Evolutionary conservation across 2,329 filamentous ascomycete species (phyloP).

Genomic region (Fusarium agapanthi): DNA sequence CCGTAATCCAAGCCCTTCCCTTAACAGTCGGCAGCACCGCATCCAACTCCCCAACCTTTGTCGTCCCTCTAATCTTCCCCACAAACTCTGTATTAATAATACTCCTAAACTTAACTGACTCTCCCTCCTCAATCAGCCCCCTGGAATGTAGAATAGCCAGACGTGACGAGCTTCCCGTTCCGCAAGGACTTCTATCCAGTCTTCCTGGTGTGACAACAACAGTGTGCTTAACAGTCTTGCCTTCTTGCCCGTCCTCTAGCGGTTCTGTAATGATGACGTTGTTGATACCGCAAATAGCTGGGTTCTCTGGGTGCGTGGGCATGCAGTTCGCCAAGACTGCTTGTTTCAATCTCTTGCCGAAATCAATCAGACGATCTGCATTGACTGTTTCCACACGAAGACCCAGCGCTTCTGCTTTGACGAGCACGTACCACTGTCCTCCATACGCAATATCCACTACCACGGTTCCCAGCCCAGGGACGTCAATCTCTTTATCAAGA

Average conservation of each 20-base stretch:
- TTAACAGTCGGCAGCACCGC: conserved; percentile 5
- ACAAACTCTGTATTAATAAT: conserved; percentile 18
- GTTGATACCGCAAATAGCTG: conserved; percentile 52
- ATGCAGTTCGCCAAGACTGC: conserved; percentile 46
- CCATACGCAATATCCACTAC: conserved; percentile 8
- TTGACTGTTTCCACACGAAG: conserved; percentile 16
- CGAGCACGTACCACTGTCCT: conserved; percentile 18
- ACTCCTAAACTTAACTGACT: conserved; percentile 7
- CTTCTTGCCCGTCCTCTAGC: neutral
- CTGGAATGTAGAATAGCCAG: conserved; percentile 1
- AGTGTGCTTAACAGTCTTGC: conserved; percentile 5
- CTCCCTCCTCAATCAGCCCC: neutral
- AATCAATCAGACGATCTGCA: conserved; percentile 2
- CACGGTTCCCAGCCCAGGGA: neutral
- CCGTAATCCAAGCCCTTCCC: conserved; percentile 14
- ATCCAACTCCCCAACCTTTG: conserved; percentile 1
- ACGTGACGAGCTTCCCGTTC: conserved; percentile 4
- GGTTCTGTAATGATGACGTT: conserved; percentile 49
- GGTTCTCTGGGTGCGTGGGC: conserved; percentile 53
- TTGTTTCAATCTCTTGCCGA: conserved; percentile 54
- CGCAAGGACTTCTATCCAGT: conserved; percentile 9
- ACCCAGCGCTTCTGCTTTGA: conserved; percentile 10
- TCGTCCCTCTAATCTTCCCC: conserved; percentile 1
- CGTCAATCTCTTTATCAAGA: conserved; percentile 3
- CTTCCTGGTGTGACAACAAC: conserved; percentile 10